Base-by-base conservation (phyloP, 768 basidiomycete species). In the Pisolithus tinctorius region DNA sequence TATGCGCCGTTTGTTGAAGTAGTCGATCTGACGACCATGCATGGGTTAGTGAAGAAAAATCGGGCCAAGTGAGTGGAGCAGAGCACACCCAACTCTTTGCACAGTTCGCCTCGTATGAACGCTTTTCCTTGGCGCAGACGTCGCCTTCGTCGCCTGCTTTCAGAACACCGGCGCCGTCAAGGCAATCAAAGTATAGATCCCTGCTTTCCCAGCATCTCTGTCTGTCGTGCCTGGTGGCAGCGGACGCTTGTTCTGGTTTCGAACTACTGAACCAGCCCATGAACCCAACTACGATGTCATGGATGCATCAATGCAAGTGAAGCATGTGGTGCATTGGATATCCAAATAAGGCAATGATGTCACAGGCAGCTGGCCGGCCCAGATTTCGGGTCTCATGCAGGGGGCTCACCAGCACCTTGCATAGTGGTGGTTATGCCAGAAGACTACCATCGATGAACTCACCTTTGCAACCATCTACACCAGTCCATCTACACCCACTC, bases 1-100 rank as follows among this genome's bases (percentile, higher is more conserved):
- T 34, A 90, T 79, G 48, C 93, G 77, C 34, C 93, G 82, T 65
- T 91, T 88, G 72, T 96, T 95, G 63, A 97, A 96, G 66, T 97
- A 95, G 26, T 89, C 88, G 60, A 97, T 85, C 94, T 97, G n/a
- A 58, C 31, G 55, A 39, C 9, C 13, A 45, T 49, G 39, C 29
- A 4, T 43, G 36, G 9, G 38, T 10, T 25, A 27, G 23, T 51
- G 48, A 20, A 27, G 47, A 43, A 34, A 13, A 34, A 34, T 13
- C 4, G 31, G 43, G 39, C 31, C 31, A 56, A 49, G 45, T 20
- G 44, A 10, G 10, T 23, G 20, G 2, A 48, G 20, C 16, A 26
- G 31, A 23, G 76, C 84, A 51, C 65, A 92, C 93, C 92, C 92
- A 95, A 68, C 92, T 93, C 68, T 82, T 84, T 2, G 89, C 90